Conservation (phyloP, 208 protist species). For the Lotmaria passim region DNA sequence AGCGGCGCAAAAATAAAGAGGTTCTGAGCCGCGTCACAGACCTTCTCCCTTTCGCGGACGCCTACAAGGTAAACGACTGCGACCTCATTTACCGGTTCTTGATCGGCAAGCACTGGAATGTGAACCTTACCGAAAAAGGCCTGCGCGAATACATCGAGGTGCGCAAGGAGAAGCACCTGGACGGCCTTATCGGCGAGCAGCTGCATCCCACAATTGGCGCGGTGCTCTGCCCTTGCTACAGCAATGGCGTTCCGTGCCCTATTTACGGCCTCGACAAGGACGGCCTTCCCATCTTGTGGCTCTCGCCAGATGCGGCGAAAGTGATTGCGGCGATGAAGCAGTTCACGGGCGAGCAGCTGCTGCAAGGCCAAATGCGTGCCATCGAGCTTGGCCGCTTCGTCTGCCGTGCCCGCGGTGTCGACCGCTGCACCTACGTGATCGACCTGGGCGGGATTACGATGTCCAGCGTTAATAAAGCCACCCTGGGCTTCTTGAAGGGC, state of each 20-base stretch:
- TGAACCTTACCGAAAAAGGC: conserved; percentile 39
- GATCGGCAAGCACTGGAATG: conserved; percentile 67
- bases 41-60: conserved; percentile 72
- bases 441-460: conserved; percentile 72
- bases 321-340: conserved; percentile 53
- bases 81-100: conserved; percentile 86
- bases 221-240: conserved; percentile 34
- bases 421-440: conserved; percentile 78
- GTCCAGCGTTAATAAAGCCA: conserved; percentile 56
- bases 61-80: conserved; percentile 74
- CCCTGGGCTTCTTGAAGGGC: conserved; percentile 58
- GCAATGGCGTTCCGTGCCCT: conserved; percentile 24
- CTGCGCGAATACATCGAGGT: conserved; percentile 59
- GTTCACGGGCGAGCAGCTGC: conserved; percentile 39
- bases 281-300: conserved; percentile 74
- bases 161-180: conserved; percentile 47
- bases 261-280: conserved; percentile 71
- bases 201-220: conserved; percentile 40
- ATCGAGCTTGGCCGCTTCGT: conserved; percentile 74
- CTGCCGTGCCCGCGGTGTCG: conserved; percentile 38
- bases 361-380: conserved; percentile 60
- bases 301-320: conserved; percentile 53
- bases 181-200: conserved; percentile 59
- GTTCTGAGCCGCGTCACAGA: conserved; percentile 40
- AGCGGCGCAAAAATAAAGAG: conserved; percentile 69